phyloP scores from a whole-genome alignment of 352 stramenopile species.

The Pythium folliculosum region DNA sequence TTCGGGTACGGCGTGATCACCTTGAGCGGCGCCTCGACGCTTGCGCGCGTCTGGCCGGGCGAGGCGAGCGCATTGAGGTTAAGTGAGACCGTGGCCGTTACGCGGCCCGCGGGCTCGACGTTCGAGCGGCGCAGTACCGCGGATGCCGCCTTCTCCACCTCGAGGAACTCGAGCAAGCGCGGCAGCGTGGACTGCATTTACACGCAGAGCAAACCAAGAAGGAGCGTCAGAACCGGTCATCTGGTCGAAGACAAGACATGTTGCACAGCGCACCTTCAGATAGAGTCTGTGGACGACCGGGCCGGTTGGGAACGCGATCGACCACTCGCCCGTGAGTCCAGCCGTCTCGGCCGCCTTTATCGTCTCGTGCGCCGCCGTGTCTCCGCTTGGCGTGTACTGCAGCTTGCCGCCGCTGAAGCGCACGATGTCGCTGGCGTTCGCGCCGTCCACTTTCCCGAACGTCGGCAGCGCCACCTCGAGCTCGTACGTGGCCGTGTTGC shows the following conservation, averaged over 20 bases:
- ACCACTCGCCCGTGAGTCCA: conserved; percentile 45
- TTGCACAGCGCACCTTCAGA: conserved; percentile 31
- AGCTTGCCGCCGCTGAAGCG: conserved; percentile 49
- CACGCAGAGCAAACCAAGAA: neutral
- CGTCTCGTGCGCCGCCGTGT: neutral
- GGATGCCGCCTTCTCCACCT: conserved; percentile 46
- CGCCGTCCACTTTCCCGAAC: conserved; percentile 14
- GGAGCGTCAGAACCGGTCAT: neutral
- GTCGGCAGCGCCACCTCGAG: conserved; percentile 46
- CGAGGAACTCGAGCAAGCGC: conserved; percentile 48
- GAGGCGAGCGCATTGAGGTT: conserved; percentile 39
- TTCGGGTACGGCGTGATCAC: conserved; percentile 37
- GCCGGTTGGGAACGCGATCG: conserved; percentile 39
- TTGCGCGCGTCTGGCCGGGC: conserved; percentile 34
- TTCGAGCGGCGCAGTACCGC: conserved; percentile 38
- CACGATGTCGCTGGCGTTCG: conserved; percentile 1
- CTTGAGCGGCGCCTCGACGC: conserved; percentile 20
- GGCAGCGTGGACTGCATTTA: conserved; percentile 32
- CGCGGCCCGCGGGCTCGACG: conserved; percentile 34
- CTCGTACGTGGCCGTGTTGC: conserved; percentile 53
- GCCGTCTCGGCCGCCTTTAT: neutral
- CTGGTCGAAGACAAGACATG: neutral
- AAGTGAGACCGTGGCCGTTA: conserved; percentile 39
- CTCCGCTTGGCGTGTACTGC: conserved; percentile 31
- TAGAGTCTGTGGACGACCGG: conserved; percentile 36